These are phyloP conservation scores for Diaporthe sp. DNA, from an alignment of 2,329 filamentous ascomycete species.

Conservation along the genomic window DNA sequence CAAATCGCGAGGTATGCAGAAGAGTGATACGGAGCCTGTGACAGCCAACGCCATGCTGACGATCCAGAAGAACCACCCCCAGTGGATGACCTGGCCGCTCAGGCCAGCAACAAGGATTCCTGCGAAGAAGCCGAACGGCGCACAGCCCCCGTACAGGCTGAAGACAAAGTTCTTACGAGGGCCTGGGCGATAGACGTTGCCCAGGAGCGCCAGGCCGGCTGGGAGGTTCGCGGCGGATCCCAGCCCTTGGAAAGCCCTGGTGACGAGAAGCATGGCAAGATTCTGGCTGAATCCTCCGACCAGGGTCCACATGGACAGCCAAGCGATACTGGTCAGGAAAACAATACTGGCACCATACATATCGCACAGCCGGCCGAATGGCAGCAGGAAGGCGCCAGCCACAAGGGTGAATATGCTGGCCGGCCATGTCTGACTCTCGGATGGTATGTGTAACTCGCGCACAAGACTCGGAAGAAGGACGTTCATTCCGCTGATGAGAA, in stretches of 20 bases:
- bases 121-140: conserved; percentile 61
- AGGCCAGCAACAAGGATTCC: conserved; percentile 73
- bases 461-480: conserved; percentile 72
- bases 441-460: conserved; percentile 67
- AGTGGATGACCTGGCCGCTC: conserved; percentile 65
- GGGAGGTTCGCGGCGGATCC: conserved; percentile 72
- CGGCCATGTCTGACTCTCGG: conserved; percentile 68
- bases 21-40: conserved; percentile 49
- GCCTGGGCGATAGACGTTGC: conserved; percentile 71
- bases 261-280: conserved; percentile 71
- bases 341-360: conserved; percentile 63
- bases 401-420: conserved; percentile 63
- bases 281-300: conserved; percentile 69
- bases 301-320: conserved; percentile 69
- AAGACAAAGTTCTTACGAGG: conserved; percentile 72
- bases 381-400: conserved; percentile 62
- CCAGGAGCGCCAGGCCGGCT: conserved; percentile 71
- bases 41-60: conserved; percentile 64
- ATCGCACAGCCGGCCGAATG: conserved; percentile 62
- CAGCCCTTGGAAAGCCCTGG: conserved; percentile 71
- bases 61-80: conserved; percentile 74
- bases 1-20: conserved; percentile 40
- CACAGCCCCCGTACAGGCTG: conserved; percentile 62
- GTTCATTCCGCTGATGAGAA: conserved; percentile 73
- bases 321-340: conserved; percentile 59